Base-by-base conservation (phyloP, 106 monocot genomes). In the Apostasia shenzhenica region DNA sequence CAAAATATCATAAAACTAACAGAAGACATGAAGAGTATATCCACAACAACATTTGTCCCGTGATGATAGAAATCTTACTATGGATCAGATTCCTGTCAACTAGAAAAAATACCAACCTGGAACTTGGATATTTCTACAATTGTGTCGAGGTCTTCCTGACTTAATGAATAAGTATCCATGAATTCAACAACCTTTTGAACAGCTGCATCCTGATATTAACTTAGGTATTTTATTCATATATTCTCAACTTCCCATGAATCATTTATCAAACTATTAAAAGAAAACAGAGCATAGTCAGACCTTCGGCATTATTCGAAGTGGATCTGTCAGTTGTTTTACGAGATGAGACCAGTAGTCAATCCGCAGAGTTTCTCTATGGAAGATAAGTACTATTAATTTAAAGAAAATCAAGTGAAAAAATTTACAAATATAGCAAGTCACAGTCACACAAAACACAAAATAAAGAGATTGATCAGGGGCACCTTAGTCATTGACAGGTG, bases 151-250 rank as follows among this genome's bases (percentile, higher is more conserved):
- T 99, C 87, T 70, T 99, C 97, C 66, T 89, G 92, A 67, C 77
- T 99, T 70, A 99, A 73, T 61, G 93, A 99, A 75, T 99, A 99
- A 57, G 75, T 55, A 60, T 93, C 88, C 99, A 99, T 99, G 58
- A 99, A 88, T 61, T 90, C 85, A 54, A 99, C 81, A 47, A 99
- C 99, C 55, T 70, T 85, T 48, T 85, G 84, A 73, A 93, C 93
- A 70, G 93, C 99, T 75, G 40, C 87, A 69, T 99, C 99, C 93
- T 95, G 82, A 59, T 37, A 49, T 50, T 42, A 40, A 44, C 55
- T 48, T 12, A 50, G 50, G 50, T 50, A 50, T 50, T 8, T 5
- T 50, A 50, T 4, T 50, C 26, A 50, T 5, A 8, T 50, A 50
- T 50, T 50, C 12, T 13, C 45, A 65, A 65, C 2, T 48, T 47